phyloP scores from a whole-genome alignment of 1,139 yeast genomes.

The Debaryomycetaceae sp. region DNA sequence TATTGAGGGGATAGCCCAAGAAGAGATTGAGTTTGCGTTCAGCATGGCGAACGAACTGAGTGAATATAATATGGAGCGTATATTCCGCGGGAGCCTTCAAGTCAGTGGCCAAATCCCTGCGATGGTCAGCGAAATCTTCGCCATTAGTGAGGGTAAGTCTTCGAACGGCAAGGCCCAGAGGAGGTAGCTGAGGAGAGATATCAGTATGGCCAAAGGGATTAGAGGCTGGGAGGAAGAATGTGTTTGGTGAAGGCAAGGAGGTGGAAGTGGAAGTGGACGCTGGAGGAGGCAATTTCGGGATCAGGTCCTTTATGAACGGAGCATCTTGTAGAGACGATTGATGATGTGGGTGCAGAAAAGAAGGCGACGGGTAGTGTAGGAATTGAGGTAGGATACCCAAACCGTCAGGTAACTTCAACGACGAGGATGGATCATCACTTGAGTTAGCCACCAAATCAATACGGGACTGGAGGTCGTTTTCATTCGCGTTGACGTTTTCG shows the following conservation, averaged over 20 bases:
- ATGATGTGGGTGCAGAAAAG: neutral
- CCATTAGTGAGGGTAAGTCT: conserved; percentile 18
- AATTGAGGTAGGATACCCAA: conserved; percentile 1
- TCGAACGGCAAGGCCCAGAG: conserved; percentile 15
- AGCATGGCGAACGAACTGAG: conserved; percentile 90
- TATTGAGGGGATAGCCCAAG: conserved; percentile 52
- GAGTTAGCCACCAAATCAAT: neutral
- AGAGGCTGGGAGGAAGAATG: too few species aligned
- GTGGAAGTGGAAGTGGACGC: conserved; percentile 6
- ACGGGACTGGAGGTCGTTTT: neutral
- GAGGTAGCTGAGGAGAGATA: conserved; percentile 24
- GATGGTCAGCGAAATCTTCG: conserved; percentile 22
- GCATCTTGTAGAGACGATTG: neutral
- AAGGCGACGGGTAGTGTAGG: neutral
- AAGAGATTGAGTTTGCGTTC: conserved; percentile 76
- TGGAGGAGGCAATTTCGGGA: conserved; percentile 11
- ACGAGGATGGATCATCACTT: neutral
- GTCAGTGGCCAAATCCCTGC: conserved; percentile 48
- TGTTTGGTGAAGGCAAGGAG: neutral
- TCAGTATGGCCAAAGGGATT: conserved; percentile 11
- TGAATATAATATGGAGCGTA: conserved; percentile 85
- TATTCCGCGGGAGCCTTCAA: conserved; percentile 83
- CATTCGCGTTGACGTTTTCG: neutral
- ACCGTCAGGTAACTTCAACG: too few species aligned
- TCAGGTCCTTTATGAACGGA: neutral